These are phyloP conservation scores for Fusarium oxysporum DNA, from an alignment of 2,329 filamentous ascomycete genomes.

Conservation along the genomic window DNA sequence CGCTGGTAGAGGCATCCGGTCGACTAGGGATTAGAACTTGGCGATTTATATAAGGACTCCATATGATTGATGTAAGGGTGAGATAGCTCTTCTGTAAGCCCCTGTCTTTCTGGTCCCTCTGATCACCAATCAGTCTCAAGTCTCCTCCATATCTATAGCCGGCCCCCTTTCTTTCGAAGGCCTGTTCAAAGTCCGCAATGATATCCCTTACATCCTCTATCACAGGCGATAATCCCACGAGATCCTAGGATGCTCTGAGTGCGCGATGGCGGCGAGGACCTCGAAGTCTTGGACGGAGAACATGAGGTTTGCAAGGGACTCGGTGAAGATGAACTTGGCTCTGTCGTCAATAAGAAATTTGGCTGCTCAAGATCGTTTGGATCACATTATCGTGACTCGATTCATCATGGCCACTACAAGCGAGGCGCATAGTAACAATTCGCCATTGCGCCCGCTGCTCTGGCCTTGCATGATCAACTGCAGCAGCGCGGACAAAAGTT, in stretches of 20 bases:
- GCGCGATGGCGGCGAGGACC: background rate
- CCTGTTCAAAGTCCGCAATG: background rate
- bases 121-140: fast-evolving
- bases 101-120: fast-evolving
- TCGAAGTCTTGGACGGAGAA: background rate
- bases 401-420: background rate
- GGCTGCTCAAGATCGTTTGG: background rate
- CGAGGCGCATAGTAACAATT: background rate
- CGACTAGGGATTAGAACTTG: background rate
- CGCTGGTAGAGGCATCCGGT: background rate
- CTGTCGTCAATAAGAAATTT: background rate
- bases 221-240: background rate
- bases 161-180: background rate
- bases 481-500: background rate
- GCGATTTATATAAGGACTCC: background rate
- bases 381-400: background rate
- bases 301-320: background rate
- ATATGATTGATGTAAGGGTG: background rate
- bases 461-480: background rate
- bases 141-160: background rate
- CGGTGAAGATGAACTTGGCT: background rate
- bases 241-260: background rate
- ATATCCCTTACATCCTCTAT: background rate
- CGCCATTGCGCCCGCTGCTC: background rate
- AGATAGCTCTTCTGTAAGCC: fast-evolving